Conservation (phyloP, 1,284 basidiomycete genomes). For the Cutaneotrichosporon sp. region DNA sequence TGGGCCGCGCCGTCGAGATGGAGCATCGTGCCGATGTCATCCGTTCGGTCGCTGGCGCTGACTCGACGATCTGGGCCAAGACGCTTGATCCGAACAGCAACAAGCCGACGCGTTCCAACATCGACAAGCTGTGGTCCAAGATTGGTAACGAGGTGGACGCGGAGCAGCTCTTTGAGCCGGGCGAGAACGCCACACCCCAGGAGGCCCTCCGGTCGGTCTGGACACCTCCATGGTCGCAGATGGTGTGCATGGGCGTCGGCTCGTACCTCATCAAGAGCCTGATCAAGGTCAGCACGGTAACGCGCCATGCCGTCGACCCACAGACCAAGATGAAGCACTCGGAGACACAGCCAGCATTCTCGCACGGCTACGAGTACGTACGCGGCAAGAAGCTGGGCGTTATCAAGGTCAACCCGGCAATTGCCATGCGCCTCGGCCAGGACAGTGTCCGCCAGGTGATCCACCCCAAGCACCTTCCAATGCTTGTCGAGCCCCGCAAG, state of each 20-base stretch:
- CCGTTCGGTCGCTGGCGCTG: conserved; percentile 56
- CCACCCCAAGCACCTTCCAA: conserved; percentile 91
- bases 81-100: conserved; percentile 40
- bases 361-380: conserved; percentile 89
- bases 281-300: conserved; percentile 80
- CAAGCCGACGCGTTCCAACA: conserved; percentile 33
- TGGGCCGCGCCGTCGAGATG: conserved; percentile 82
- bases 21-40: conserved; percentile 85
- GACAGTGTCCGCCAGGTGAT: conserved; percentile 75
- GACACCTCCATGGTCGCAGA: conserved; percentile 77
- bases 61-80: conserved; percentile 40
- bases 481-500: conserved; percentile 87
- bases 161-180: conserved; percentile 22
- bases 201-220: conserved; percentile 66
- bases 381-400: conserved; percentile 89
- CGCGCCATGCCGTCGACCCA: conserved; percentile 56
- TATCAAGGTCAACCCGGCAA: conserved; percentile 79
- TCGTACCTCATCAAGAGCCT: conserved; percentile 78
- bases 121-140: conserved; percentile 39
- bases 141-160: conserved; percentile 57
- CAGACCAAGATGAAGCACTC: conserved; percentile 53
- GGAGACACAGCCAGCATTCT: conserved; percentile 88
- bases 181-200: conserved; percentile 58
- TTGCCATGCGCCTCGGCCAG: conserved; percentile 73
- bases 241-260: conserved; percentile 73